Base-by-base conservation (phyloP, 805 yeast genomes). In the Phaffomyces antillensis region DNA sequence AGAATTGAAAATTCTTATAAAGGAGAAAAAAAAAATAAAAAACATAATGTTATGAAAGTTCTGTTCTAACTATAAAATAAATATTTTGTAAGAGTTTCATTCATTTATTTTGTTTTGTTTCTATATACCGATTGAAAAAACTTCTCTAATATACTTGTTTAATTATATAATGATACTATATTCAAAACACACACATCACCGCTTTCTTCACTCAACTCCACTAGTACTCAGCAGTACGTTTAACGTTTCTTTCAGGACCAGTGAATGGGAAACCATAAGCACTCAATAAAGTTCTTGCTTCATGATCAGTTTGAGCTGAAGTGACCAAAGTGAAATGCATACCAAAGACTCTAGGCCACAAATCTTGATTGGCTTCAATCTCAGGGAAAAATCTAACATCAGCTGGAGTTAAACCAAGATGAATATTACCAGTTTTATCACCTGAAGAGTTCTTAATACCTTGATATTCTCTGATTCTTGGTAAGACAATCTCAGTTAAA, bases 371-470 rank as follows among this genome's bases (percentile, higher is more conserved):
- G 46, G 82, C 77, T 61, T 90, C 96, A 50, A 93, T 80, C 66
- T 93, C 99, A 3, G 99, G 99, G 76, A 93, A 93, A 59, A 73
- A 75, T 56, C 77, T 79, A 42, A 86, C 78, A 56, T 86, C 88
- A 43, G 83, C 86, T 2, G 86, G 79, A 36, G 76, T 77, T 54
- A 93, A 66, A 38, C 96, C 96, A 60, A 93, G 81, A 10, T 93
- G 75, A 47, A 95, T 76, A 62, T 87, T 86, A 47, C 99, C 99
- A 57, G 73, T 76, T 43, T 75, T 72, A 64, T 90, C 97, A 49
- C 98, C 99, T 5, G 89, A 70, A 38, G 75, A 71, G 65, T 79
- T 79, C 30, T 79, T 75, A 42, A 93, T 71, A 41, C 97, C 97
- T 52, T 71, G 70, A 65, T 86, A 93, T 41, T 88, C 87, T 75